Evolutionary conservation across 2,329 filamentous ascomycete genomes (phyloP), one percentile per base, ranked within the genome.

Genomic region (Aspergillus fijiensis): DNA sequence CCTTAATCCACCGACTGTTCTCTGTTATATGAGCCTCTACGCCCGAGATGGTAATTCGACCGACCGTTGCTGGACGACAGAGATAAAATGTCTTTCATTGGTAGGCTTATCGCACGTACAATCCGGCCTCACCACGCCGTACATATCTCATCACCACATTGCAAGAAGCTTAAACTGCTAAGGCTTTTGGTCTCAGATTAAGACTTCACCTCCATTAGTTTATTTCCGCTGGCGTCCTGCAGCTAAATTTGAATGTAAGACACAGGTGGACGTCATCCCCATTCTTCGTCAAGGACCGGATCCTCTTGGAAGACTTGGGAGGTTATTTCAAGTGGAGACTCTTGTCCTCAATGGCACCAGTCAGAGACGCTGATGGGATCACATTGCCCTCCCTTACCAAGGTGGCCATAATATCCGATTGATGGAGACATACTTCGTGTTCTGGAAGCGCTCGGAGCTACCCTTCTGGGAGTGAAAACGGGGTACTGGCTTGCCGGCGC

Each of bases 131-230:
- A 45, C 14, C 16, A 7, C 39, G 16, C 16, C 16, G 14, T 45
- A 14, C 39, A 45, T 45, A 45, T 45, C 39, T 45, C 16, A 16
- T 19, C 7, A 19, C 39, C 14, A 45, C 6, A 19, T 45, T 45
- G 16, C 39, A 45, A 16, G 39, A 45, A 45, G 39, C 39, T 45
- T 45, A 45, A 45, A 45, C 12, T 2, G 39, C 50, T 49, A 19
- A 54, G 49, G 50, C 49, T 35, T 29, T n/a, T 29, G 27, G 39
- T 55, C 39, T 55, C 39, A 42, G 39, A 55, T 47, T 55, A 47
- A 55, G 39, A 39, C 1, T 42, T 11, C 19, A 11, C 39, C 47
- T 49, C 31, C 25, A 50, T 27, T 21, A 29, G 35, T 49, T 51
- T 23, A 54, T 42, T 21, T 39, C 50, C 51, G 45, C 39, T 45